Evolutionary conservation across 768 basidiomycete species (phyloP), one percentile per base, ranked within the genome.

Genomic region (Melanogaster broomeanus): DNA sequence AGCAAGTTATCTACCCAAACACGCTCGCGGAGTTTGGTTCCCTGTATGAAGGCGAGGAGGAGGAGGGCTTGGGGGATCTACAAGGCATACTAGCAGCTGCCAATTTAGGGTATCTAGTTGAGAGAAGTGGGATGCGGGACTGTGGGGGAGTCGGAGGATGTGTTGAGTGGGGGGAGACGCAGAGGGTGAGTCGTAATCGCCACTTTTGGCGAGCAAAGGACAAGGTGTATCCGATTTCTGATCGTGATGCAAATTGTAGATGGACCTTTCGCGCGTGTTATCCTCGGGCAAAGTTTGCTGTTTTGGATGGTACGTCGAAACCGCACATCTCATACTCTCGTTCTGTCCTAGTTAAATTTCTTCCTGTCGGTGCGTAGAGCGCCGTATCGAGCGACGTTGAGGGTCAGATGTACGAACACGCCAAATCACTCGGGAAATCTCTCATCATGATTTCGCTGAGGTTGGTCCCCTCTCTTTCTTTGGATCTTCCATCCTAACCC

Each of bases 151-250:
- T 98, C 95, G 95, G 81, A 92, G 56, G 93, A 97, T 71, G 92
- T 98, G 40, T 72, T 96, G 61, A 94, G 92, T 60, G 96, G 96
- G 0, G 96, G 96, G 96, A 98, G 80, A 98, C 96, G 72, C 96
- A 98, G 70, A 72, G 95, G 62, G 87, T 89, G 53, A 34, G 81
- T 33, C 19, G 4, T 22, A 34, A 51, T 35, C 33, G 11, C 31
- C 12, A 31, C 31, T 2, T 28, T n/a, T n/a, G n/a, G n/a, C 18
- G 12, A 46, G 48, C n/a, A n/a, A n/a, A n/a, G n/a, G n/a, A n/a
- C n/a, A n/a, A n/a, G n/a, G n/a, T n/a, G n/a, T n/a, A n/a, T n/a
- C n/a, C n/a, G n/a, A n/a, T n/a, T n/a, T 19, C 51, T 61, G 21
- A 62, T 42, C 0, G 16, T 2, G 22, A 27, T n/a, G 24, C 18